These are phyloP conservation scores for Cairneyella variabilis DNA, from an alignment of 495 filamentous ascomycete species.

Conservation along the genomic window DNA sequence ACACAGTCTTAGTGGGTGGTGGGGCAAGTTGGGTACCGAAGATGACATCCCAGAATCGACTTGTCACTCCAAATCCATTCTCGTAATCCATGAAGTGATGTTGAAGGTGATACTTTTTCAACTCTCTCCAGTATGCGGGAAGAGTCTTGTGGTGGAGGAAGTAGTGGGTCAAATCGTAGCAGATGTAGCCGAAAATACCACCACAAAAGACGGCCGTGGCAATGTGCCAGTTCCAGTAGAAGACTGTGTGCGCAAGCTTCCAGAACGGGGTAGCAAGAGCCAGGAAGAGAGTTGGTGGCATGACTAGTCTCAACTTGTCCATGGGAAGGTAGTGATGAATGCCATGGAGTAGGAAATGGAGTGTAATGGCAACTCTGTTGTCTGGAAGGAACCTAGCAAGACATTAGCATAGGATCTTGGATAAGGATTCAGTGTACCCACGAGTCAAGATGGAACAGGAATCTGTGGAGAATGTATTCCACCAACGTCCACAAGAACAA, in stretches of 20 bases:
- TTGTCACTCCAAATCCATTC: slow-evolving; percentile 98
- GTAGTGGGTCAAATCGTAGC: slow-evolving; percentile 97
- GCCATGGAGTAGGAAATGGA: slow-evolving; percentile 93
- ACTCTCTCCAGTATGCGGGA: slow-evolving; percentile 76
- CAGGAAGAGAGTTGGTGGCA: slow-evolving; percentile 90
- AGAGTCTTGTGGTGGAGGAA: slow-evolving; percentile 98
- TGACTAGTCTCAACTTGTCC: slow-evolving; percentile 95
- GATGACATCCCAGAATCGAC: slow-evolving; percentile 89
- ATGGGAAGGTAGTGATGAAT: slow-evolving; percentile 98
- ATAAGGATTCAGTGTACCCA: slow-evolving; percentile 40
- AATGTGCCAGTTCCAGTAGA: slow-evolving; percentile 81
- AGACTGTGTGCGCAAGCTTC: slow-evolving; percentile 81
- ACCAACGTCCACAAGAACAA: slow-evolving; percentile 81
- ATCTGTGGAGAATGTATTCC: slow-evolving; percentile 88
- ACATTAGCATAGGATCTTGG: slow-evolving; percentile 18
- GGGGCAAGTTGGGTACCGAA: slow-evolving; percentile 80
- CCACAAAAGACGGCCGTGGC: slow-evolving; percentile 78
- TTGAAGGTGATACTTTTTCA: slow-evolving; percentile 95
- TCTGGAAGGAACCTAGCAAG: slow-evolving; percentile 75
- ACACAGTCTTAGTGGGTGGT: slow-evolving; percentile 21
- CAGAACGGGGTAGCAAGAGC: slow-evolving; percentile 86
- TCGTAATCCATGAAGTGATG: slow-evolving; percentile 97
- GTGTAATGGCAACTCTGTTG: slow-evolving; percentile 80
- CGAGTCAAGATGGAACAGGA: slow-evolving; percentile 90
- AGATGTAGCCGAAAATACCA: slow-evolving; percentile 91